These are phyloP conservation scores for Alternaria triticina DNA, from an alignment of 2,329 filamentous ascomycete genomes.

Conservation along the genomic window DNA sequence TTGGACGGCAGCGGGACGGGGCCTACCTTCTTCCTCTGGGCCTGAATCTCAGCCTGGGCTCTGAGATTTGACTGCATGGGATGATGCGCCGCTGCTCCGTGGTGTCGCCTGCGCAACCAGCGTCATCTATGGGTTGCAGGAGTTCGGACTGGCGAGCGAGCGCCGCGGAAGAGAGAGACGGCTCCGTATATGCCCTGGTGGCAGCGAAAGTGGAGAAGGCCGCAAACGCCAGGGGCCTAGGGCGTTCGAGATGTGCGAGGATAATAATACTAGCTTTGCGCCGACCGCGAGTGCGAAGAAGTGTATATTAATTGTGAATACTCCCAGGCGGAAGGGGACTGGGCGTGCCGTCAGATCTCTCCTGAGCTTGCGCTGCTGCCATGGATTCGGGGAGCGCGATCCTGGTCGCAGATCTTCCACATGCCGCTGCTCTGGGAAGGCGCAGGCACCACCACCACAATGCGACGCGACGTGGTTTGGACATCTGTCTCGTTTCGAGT, in stretches of 20 bases:
- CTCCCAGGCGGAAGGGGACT: constrained; percentile 5
- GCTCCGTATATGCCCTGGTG: constrained; percentile 12
- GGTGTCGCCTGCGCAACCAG: constrained; percentile 34
- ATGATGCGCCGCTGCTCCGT: constrained; percentile 42
- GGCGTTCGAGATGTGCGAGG: constrained; percentile 11
- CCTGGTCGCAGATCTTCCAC: constrained; percentile 30
- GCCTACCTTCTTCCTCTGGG: constrained; percentile 64
- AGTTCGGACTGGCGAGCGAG: constrained; percentile 30
- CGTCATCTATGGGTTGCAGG: constrained; percentile 42
- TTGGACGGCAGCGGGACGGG: neutral
- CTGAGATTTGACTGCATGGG: constrained; percentile 54
- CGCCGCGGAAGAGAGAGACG: constrained; percentile 21
- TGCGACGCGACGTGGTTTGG: neutral
- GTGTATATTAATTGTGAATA: constrained; percentile 11
- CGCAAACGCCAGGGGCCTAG: constrained; percentile 35
- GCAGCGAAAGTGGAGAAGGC: constrained; percentile 13
- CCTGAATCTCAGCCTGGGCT: constrained; percentile 64
- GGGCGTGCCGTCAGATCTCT: constrained; percentile 9
- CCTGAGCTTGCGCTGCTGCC: constrained; percentile 21
- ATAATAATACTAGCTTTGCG: constrained; percentile 11
- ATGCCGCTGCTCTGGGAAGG: constrained; percentile 13
- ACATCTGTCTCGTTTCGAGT: neutral
- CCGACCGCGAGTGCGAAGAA: neutral
- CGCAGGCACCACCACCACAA: neutral
- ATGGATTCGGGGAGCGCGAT: constrained; percentile 18